These are phyloP conservation scores for Hibiscus tridactylites DNA, from an alignment of 345 rosid genomes.

Conservation along the genomic window DNA sequence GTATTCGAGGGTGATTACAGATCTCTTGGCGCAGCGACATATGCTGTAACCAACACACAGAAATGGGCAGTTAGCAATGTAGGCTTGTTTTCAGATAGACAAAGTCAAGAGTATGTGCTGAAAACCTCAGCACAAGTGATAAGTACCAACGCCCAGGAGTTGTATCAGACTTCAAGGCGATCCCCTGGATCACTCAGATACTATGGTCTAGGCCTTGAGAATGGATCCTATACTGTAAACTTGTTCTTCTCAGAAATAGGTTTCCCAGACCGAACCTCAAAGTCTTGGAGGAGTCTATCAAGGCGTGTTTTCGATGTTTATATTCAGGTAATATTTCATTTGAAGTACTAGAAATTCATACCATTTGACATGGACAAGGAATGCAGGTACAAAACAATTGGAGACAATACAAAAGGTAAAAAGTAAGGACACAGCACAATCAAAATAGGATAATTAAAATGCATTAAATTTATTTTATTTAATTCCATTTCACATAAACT, in stretches of 20 bases:
- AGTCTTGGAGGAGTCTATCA: slow-evolving; percentile 36
- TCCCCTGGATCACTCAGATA: slow-evolving; percentile 36
- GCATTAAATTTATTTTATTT: too few species aligned
- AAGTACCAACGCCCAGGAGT: slow-evolving; percentile 31
- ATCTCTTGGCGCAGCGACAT: neutral
- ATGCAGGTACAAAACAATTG: too few species aligned
- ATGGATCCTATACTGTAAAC: slow-evolving; percentile 21
- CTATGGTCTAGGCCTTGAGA: slow-evolving; percentile 30
- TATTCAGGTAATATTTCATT: neutral
- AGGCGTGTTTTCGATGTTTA: slow-evolving; percentile 40
- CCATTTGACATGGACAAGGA: neutral
- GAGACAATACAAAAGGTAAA: too few species aligned
- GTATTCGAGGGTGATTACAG: slow-evolving; percentile 31
- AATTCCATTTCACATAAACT: too few species aligned
- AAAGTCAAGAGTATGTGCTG: slow-evolving; percentile 19
- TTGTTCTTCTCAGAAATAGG: slow-evolving; percentile 43
- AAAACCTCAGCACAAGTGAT: slow-evolving; percentile 18
- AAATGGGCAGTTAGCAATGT: slow-evolving; percentile 58
- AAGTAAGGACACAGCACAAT: too few species aligned
- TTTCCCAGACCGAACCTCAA: slow-evolving; percentile 23
- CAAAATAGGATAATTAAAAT: too few species aligned
- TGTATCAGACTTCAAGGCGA: slow-evolving; percentile 29
- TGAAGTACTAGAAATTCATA: neutral
- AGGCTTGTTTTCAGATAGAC: slow-evolving; percentile 37
- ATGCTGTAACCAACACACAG: slow-evolving; percentile 19